These are phyloP conservation scores for Penicillium pulvis DNA, from an alignment of 495 filamentous ascomycete species.

Conservation along the genomic window DNA sequence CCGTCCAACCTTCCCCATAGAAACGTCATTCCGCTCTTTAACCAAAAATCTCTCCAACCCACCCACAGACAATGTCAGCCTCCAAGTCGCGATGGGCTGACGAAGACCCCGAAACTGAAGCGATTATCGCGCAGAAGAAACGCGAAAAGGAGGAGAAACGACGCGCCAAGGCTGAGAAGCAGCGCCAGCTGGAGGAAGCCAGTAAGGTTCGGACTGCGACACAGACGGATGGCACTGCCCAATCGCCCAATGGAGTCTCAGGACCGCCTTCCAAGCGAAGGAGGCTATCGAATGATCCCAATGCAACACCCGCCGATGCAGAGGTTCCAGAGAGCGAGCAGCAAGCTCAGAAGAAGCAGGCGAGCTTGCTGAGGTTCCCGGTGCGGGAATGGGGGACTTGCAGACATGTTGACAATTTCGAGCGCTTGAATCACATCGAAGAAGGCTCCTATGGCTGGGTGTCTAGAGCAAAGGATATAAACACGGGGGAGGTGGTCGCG, in stretches of 20 bases:
- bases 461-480: slow-evolving; percentile 76
- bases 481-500: slow-evolving; percentile 85
- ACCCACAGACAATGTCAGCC: slow-evolving; percentile 56
- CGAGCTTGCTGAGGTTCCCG: slow-evolving; percentile 69
- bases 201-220: slow-evolving; percentile 31
- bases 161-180: slow-evolving; percentile 80
- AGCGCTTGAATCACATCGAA: slow-evolving; percentile 93
- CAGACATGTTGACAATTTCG: slow-evolving; percentile 85
- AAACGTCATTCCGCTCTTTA: slow-evolving; percentile 36
- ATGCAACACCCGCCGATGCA: slow-evolving; percentile 31
- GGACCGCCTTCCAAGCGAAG: slow-evolving; percentile 46
- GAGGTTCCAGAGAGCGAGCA: slow-evolving; percentile 28
- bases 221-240: slow-evolving; percentile 19
- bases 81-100: slow-evolving; percentile 85
- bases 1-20: slow-evolving; percentile 22
- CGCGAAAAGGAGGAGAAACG: slow-evolving; percentile 90
- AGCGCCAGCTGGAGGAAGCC: slow-evolving; percentile 68
- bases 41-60: slow-evolving; percentile 9
- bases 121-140: slow-evolving; percentile 70
- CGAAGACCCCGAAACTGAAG: slow-evolving; percentile 69
- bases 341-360: slow-evolving; percentile 27
- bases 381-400: slow-evolving; percentile 69
- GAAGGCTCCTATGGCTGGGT: slow-evolving; percentile 97
- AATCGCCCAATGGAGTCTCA: slow-evolving; percentile 26
- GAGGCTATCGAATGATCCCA: slow-evolving; percentile 48